Conservation (phyloP, 2,329 filamentous ascomycete genomes). For the Orbilia blumenaviensis region DNA sequence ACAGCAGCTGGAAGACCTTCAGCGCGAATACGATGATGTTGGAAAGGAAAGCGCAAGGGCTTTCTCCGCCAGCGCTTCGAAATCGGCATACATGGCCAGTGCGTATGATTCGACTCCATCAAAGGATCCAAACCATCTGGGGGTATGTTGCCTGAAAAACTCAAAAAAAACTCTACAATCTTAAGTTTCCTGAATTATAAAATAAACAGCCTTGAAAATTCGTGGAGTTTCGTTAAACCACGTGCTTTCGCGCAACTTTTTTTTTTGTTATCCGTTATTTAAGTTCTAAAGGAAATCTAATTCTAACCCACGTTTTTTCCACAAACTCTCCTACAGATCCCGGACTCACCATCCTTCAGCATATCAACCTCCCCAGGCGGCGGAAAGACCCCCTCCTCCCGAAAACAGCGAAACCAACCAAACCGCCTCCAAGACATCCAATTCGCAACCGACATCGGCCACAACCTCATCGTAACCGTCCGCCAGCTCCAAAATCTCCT, state of each 20-base stretch:
- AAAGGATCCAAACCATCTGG: slow-evolving; percentile 59
- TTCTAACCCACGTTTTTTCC: neutral
- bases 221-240: neutral
- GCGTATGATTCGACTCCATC: slow-evolving; percentile 62
- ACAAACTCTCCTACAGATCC: slow-evolving; percentile 12
- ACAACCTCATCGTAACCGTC: slow-evolving; percentile 90
- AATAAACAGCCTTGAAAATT: neutral
- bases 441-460: slow-evolving; percentile 97
- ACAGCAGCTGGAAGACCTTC: slow-evolving; percentile 82
- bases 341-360: slow-evolving; percentile 58
- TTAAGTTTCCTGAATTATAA: too few relatives aligned
- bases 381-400: slow-evolving; percentile 65
- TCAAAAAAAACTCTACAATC: too few relatives aligned
- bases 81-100: slow-evolving; percentile 76
- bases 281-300: too few relatives aligned
- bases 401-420: slow-evolving; percentile 80
- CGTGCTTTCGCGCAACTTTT: too few relatives aligned
- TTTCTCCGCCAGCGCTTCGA: slow-evolving; percentile 81
- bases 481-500: slow-evolving; percentile 86
- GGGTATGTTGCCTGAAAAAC: slow-evolving; percentile 13
- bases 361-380: slow-evolving; percentile 34
- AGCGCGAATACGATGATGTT: slow-evolving; percentile 94
- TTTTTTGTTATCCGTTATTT: too few relatives aligned
- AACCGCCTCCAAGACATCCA: slow-evolving; percentile 93
- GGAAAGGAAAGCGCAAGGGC: slow-evolving; percentile 87